Evolutionary conservation across 805 yeast species (phyloP).

Genomic region (Candida wancherniae): DNA sequence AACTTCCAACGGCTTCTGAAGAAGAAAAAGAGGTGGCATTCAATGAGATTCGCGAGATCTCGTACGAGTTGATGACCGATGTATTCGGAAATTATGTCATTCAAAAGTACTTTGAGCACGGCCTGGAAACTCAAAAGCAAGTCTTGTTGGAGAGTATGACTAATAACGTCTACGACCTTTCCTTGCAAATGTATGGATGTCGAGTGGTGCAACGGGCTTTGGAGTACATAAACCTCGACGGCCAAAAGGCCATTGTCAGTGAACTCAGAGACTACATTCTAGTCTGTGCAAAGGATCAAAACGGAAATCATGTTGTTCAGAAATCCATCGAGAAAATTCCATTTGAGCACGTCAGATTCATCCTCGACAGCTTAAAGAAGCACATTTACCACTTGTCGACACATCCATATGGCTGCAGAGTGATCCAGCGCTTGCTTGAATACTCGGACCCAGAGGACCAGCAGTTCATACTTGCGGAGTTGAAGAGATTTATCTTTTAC

Average conservation of each 20-base stretch:
- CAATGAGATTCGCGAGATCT: constrained; percentile 71
- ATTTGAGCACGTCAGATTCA: constrained; percentile 60
- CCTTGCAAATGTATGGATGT: constrained; percentile 96
- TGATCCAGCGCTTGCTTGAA: constrained; percentile 87
- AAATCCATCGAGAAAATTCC: constrained; percentile 88
- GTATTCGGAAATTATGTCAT: constrained; percentile 97
- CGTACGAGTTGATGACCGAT: constrained; percentile 83
- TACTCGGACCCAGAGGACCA: constrained; percentile 66
- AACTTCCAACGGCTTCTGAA: constrained; percentile 57
- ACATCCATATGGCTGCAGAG: constrained; percentile 97
- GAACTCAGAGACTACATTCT: constrained; percentile 70
- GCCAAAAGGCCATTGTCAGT: constrained; percentile 61
- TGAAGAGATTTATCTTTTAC: constrained; percentile 65
- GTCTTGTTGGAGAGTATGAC: constrained; percentile 66
- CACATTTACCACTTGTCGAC: constrained; percentile 82
- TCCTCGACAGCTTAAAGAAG: constrained; percentile 63
- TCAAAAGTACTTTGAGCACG: constrained; percentile 87
- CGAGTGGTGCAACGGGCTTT: constrained; percentile 94
- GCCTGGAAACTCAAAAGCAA: constrained; percentile 63
- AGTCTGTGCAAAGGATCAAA: constrained; percentile 72
- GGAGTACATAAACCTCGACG: constrained; percentile 59
- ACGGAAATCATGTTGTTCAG: constrained; percentile 97
- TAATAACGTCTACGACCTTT: constrained; percentile 67
- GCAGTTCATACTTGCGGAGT: constrained; percentile 59
- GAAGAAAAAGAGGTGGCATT: constrained; percentile 77